Evolutionary conservation across 2,329 filamentous ascomycete genomes (phyloP).

Genomic region (Ophiosphaerella narmari): DNA sequence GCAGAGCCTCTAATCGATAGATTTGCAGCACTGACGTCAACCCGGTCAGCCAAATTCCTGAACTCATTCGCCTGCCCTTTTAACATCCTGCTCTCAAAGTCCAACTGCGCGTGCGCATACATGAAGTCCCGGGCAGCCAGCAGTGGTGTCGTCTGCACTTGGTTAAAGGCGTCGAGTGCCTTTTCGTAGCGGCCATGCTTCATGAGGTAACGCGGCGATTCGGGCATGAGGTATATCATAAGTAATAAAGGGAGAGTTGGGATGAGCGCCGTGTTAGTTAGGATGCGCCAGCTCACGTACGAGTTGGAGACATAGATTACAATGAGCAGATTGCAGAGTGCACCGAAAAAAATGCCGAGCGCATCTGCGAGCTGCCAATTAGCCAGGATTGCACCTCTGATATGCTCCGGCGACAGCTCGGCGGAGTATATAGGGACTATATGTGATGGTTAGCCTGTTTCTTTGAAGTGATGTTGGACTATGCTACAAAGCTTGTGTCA

Average conservation of each 20-base stretch:
- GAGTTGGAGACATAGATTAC: conserved; percentile 12
- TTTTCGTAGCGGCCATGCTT: conserved; percentile 25
- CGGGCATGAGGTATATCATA: conserved; percentile 29
- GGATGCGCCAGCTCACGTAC: conserved; percentile 17
- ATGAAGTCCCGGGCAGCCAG: conserved; percentile 27
- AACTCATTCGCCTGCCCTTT: conserved; percentile 12
- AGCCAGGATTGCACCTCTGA: conserved; percentile 23
- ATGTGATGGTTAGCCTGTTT: not conserved
- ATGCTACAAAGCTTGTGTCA: too few relatives aligned
- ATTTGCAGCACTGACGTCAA: conserved; percentile 6
- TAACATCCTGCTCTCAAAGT: conserved; percentile 25
- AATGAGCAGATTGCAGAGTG: conserved; percentile 19
- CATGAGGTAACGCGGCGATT: conserved; percentile 24
- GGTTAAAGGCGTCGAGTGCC: conserved; percentile 22
- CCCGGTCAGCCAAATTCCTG: conserved; percentile 14
- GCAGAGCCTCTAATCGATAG: not conserved
- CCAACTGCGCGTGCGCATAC: conserved; percentile 28
- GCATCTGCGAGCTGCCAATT: conserved; percentile 31
- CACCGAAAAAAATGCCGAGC: conserved; percentile 21
- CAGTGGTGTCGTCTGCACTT: conserved; percentile 21
- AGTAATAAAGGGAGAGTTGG: conserved; percentile 23
- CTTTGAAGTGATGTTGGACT: too few relatives aligned
- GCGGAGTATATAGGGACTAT: conserved; percentile 27
- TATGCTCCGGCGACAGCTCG: conserved; percentile 26
- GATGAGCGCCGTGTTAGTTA: conserved; percentile 25